A percentile compares a stretch with the other conserved stretches of the same genome.
Conservation (phyloP, 176 grass and related monocot species). For the Zea mays region DNA sequence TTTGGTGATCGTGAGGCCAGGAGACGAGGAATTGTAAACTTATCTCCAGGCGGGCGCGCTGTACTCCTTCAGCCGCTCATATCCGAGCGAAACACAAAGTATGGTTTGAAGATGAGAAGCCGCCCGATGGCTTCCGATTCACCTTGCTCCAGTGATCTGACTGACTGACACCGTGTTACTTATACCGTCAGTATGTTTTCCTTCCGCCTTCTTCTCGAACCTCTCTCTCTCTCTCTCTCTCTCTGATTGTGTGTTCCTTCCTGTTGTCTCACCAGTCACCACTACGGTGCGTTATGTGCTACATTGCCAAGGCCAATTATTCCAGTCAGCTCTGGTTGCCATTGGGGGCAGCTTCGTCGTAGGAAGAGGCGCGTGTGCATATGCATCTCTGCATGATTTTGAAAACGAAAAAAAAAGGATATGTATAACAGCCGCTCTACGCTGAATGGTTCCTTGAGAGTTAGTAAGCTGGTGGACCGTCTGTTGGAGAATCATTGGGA, state of each 20-base stretch:
- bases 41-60: slow-evolving; percentile 35
- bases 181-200: slow-evolving; percentile 11
- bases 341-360: slow-evolving; percentile 10
- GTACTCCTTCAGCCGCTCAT: slow-evolving; percentile 20
- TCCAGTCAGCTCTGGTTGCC: slow-evolving; percentile 34
- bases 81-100: neutral
- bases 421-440: neutral
- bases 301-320: slow-evolving; percentile 8
- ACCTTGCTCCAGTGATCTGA: slow-evolving; percentile 32
- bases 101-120: slow-evolving; percentile 62
- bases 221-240: too few species aligned
- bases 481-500: slow-evolving; percentile 21
- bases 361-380: slow-evolving; percentile 18
- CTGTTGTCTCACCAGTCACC: neutral
- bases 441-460: neutral
- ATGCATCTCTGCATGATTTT: slow-evolving; percentile 24
- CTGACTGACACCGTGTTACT: neutral
- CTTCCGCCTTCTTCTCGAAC: slow-evolving; percentile 20
- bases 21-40: slow-evolving; percentile 48
- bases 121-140: slow-evolving; percentile 57
- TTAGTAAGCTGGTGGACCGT: slow-evolving; percentile 10
- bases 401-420: neutral
- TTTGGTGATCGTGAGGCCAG: slow-evolving; percentile 35
- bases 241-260: neutral
- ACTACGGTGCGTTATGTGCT: slow-evolving; percentile 10